phyloP scores from a whole-genome alignment of 139 green algal genomes.

The Astrephomene gubernaculifera region DNA sequence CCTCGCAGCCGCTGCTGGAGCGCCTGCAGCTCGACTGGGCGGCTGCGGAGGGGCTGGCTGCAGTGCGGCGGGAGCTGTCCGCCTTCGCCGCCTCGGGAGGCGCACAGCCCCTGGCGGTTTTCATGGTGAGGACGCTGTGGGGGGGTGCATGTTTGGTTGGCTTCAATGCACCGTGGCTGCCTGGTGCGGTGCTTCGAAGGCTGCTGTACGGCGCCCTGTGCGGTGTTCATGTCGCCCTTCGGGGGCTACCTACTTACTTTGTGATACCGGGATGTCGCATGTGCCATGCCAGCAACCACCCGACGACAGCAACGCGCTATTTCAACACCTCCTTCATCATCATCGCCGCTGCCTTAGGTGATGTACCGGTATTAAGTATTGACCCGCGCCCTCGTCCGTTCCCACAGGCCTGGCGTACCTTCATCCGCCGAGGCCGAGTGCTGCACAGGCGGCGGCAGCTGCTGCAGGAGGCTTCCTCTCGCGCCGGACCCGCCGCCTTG shows the following conservation, averaged over 20 bases:
- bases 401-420: not conserved
- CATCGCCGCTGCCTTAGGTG: too few species aligned
- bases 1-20: not conserved
- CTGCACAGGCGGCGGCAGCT: not conserved
- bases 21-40: not conserved
- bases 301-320: too few species aligned
- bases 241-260: too few species aligned
- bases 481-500: not conserved
- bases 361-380: too few species aligned
- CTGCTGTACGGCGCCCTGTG: too few species aligned
- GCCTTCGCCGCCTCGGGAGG: slow-evolving; percentile 1
- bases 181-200: too few species aligned
- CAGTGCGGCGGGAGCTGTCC: not conserved
- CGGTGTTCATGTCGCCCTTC: too few species aligned
- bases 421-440: slow-evolving; percentile 14
- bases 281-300: too few species aligned
- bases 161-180: too few species aligned
- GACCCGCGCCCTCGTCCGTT: not conserved
- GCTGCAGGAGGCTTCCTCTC: not conserved
- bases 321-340: too few species aligned
- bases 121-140: not conserved
- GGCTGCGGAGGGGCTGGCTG: not conserved
- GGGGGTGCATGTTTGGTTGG: too few species aligned
- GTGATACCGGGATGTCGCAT: too few species aligned
- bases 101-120: not conserved